phyloP scores from a whole-genome alignment of 2,329 filamentous ascomycete genomes.

The Pyrenochaeta sp. region DNA sequence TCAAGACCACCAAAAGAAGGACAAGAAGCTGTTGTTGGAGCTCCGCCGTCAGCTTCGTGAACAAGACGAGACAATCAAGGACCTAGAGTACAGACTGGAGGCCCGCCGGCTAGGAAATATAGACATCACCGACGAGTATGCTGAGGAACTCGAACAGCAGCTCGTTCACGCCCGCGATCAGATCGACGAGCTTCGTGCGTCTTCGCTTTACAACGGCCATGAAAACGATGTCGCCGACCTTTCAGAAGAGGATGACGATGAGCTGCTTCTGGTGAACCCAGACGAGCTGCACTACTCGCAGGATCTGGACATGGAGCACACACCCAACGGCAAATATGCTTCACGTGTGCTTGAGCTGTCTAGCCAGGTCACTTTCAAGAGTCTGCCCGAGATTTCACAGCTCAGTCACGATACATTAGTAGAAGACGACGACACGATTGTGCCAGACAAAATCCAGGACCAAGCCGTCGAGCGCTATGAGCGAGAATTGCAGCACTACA shows the following conservation, averaged over 20 bases:
- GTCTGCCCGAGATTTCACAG: slow-evolving; percentile 33
- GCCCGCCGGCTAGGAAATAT: slow-evolving; percentile 49
- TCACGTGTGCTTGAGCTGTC: slow-evolving; percentile 38
- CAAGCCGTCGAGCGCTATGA: slow-evolving; percentile 49
- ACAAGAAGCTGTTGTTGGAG: slow-evolving; percentile 48
- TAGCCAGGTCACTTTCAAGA: slow-evolving; percentile 41
- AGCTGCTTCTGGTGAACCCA: slow-evolving; percentile 44
- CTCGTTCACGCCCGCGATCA: slow-evolving; percentile 46
- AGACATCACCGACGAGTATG: slow-evolving; percentile 47
- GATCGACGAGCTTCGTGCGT: slow-evolving; percentile 45
- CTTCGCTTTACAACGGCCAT: slow-evolving; percentile 40
- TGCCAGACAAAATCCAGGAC: slow-evolving; percentile 44
- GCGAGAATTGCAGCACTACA: slow-evolving; percentile 51
- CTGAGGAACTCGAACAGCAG: slow-evolving; percentile 43
- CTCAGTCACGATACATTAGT: slow-evolving; percentile 36
- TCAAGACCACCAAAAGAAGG: slow-evolving; percentile 48
- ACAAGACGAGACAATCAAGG: slow-evolving; percentile 46
- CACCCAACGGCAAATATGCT: slow-evolving; percentile 38
- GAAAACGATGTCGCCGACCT: slow-evolving; percentile 31
- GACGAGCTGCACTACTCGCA: slow-evolving; percentile 42
- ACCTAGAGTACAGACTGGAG: slow-evolving; percentile 50
- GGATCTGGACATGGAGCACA: slow-evolving; percentile 37
- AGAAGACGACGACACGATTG: slow-evolving; percentile 25
- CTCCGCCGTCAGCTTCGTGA: slow-evolving; percentile 48
- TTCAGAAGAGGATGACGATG: slow-evolving; percentile 41